Percentiles rank a stretch among this genome's conserved stretches.
Evolutionary conservation across 139 green algal species (phyloP).

Genomic region (Spirogloea muscicola): DNA sequence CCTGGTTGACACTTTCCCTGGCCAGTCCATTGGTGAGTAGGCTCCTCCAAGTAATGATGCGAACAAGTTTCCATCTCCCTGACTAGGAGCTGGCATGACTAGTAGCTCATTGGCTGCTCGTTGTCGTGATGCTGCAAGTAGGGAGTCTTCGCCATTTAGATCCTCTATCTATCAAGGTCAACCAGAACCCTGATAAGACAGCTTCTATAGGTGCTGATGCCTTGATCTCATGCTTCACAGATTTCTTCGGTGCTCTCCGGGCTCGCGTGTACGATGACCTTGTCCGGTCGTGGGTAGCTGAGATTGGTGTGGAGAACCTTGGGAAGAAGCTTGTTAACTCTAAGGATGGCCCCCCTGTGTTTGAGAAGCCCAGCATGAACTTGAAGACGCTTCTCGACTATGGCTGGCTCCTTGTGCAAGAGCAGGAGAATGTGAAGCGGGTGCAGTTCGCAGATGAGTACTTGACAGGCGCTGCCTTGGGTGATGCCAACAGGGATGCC

Average conservation of each 20-base stretch:
- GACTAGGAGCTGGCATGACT: too few relatives aligned
- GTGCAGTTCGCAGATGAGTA: slow-evolving; percentile 97
- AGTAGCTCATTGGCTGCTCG: too few relatives aligned
- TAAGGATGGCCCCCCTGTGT: slow-evolving; percentile 65
- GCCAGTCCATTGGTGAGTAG: slow-evolving; percentile 85
- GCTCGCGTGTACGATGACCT: slow-evolving; percentile 91
- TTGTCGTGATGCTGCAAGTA: neutral
- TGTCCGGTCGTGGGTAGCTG: slow-evolving; percentile 73
- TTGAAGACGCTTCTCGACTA: slow-evolving; percentile 82
- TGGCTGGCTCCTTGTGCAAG: slow-evolving; percentile 79
- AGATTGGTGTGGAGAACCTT: slow-evolving; percentile 83
- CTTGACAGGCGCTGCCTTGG: slow-evolving; percentile 77
- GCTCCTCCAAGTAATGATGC: too few relatives aligned
- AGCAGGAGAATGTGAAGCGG: slow-evolving; percentile 99
- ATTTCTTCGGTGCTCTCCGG: slow-evolving; percentile 97
- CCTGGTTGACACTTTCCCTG: slow-evolving; percentile 94
- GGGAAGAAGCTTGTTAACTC: slow-evolving; percentile 86
- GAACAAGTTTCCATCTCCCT: too few relatives aligned
- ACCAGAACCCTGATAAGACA: too few relatives aligned
- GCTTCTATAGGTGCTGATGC: neutral
- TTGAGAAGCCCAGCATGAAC: slow-evolving; percentile 80
- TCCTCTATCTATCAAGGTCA: too few relatives aligned
- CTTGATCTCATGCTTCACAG: slow-evolving; percentile 25
- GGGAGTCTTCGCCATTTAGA: neutral
- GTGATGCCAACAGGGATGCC: slow-evolving; percentile 28